Conservation (phyloP, 257 asterid genomes). For the Buddleja alternifolia region DNA sequence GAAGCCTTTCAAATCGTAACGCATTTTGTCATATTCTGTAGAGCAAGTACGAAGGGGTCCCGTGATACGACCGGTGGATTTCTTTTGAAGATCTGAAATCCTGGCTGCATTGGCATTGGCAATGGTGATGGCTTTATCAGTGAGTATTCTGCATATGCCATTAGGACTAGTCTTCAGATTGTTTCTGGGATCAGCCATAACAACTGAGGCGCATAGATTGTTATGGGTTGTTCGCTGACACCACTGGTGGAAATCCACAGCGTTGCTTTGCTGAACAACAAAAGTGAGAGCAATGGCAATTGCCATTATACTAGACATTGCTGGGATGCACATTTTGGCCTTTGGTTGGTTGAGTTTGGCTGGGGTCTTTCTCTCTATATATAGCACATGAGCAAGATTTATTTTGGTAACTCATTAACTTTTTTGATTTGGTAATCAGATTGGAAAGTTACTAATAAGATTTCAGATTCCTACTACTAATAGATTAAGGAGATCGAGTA, state of each 20-base stretch:
- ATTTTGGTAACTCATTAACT: too few relatives aligned
- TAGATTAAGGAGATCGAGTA: too few relatives aligned
- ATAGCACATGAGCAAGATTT: too few relatives aligned
- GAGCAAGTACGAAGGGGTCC: background rate
- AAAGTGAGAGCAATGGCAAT: too few relatives aligned
- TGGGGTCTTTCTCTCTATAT: too few relatives aligned
- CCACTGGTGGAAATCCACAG: background rate
- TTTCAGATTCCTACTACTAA: too few relatives aligned
- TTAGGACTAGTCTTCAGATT: constrained; percentile 12
- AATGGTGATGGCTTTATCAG: background rate
- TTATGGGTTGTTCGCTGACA: background rate
- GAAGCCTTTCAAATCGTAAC: background rate
- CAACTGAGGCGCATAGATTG: background rate
- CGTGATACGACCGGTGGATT: background rate
- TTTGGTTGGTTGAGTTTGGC: too few relatives aligned
- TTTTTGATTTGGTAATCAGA: too few relatives aligned
- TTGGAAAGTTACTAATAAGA: too few relatives aligned
- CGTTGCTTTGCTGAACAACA: too few relatives aligned
- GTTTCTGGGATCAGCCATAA: constrained; percentile 7
- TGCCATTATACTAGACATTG: too few relatives aligned
- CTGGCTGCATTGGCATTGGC: background rate
- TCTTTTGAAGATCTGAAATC: background rate
- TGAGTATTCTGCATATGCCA: constrained; percentile 12
- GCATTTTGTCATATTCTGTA: background rate
- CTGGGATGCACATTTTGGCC: too few relatives aligned